Percentiles rank a stretch among this genome's conserved stretches.
phyloP scores from a whole-genome alignment of 129 eudicot species.

The Lactuca saligna region DNA sequence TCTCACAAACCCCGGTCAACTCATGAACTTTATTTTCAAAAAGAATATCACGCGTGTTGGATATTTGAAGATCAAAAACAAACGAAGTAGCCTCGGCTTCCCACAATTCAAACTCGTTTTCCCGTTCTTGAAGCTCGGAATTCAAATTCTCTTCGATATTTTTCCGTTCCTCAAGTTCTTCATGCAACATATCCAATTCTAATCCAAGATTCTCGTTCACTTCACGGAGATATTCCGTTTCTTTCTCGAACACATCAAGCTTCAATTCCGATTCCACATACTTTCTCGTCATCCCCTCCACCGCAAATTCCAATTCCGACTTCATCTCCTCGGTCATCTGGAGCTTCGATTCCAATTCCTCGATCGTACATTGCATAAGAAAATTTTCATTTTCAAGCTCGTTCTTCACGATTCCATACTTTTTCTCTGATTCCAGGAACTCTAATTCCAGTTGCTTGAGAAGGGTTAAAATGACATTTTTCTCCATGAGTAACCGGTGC shows the following conservation, averaged over 20 bases:
- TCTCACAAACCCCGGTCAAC: conserved; percentile 59
- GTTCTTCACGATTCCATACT: conserved; percentile 36
- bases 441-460: conserved; percentile 52
- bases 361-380: conserved; percentile 39
- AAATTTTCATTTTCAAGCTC: conserved; percentile 37
- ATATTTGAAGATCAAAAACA: conserved; percentile 81
- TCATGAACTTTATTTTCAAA: conserved; percentile 67
- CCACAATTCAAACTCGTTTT: conserved; percentile 79
- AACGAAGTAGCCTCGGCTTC: conserved; percentile 89
- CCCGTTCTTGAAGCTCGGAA: conserved; percentile 67
- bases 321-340: conserved; percentile 22
- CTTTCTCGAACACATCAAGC: conserved; percentile 40
- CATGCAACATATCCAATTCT: conserved; percentile 55
- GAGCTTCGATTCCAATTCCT: conserved; percentile 43
- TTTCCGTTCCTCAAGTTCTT: conserved; percentile 55
- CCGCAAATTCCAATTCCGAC: conserved; percentile 40
- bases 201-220: conserved; percentile 50
- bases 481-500: conserved; percentile 64
- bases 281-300: conserved; percentile 37
- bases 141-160: conserved; percentile 52
- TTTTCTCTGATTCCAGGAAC: conserved; percentile 49
- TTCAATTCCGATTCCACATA: conserved; percentile 34
- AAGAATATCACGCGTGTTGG: conserved; percentile 60
- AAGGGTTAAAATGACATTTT: conserved; percentile 53
- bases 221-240: conserved; percentile 40